A percentile compares a stretch with the other conserved stretches of the same genome.
phyloP scores from a whole-genome alignment of 2,329 filamentous ascomycete genomes.

The Clathrospora elynae region DNA sequence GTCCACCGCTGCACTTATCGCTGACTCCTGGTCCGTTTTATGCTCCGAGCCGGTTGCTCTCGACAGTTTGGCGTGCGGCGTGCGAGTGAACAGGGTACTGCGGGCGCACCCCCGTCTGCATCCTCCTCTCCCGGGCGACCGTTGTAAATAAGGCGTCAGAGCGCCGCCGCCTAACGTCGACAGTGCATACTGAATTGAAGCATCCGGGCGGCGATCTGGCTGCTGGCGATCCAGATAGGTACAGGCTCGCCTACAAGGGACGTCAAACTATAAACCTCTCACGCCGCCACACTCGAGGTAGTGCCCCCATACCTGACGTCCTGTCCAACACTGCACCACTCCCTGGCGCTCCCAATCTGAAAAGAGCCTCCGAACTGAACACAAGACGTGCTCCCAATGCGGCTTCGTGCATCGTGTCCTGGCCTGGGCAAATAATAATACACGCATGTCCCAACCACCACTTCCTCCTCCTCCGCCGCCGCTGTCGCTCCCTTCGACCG shows the following conservation, averaged over 20 bases:
- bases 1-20: conserved; percentile 27
- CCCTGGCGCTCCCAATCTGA: conserved; percentile 44
- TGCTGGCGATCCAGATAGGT: conserved; percentile 49
- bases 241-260: conserved; percentile 40
- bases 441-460: conserved; percentile 53
- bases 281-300: conserved; percentile 47
- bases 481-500: conserved; percentile 51
- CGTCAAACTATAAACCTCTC: conserved; percentile 46
- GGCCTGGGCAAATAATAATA: conserved; percentile 50
- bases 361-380: conserved; percentile 44
- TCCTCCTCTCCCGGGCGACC: conserved; percentile 37
- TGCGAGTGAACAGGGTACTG: conserved; percentile 35
- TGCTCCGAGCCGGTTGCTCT: conserved; percentile 37
- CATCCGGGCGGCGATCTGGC: conserved; percentile 43
- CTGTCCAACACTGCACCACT: conserved; percentile 47
- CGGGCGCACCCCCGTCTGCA: conserved; percentile 36
- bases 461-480: conserved; percentile 48
- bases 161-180: conserved; percentile 45
- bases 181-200: conserved; percentile 43
- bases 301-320: conserved; percentile 48
- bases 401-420: conserved; percentile 50
- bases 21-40: conserved; percentile 31
- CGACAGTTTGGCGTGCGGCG: conserved; percentile 41
- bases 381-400: conserved; percentile 47
- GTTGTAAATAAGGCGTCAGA: conserved; percentile 41